phyloP scores from a whole-genome alignment of 1,284 basidiomycete species.

The Boletellus deceptivus region DNA sequence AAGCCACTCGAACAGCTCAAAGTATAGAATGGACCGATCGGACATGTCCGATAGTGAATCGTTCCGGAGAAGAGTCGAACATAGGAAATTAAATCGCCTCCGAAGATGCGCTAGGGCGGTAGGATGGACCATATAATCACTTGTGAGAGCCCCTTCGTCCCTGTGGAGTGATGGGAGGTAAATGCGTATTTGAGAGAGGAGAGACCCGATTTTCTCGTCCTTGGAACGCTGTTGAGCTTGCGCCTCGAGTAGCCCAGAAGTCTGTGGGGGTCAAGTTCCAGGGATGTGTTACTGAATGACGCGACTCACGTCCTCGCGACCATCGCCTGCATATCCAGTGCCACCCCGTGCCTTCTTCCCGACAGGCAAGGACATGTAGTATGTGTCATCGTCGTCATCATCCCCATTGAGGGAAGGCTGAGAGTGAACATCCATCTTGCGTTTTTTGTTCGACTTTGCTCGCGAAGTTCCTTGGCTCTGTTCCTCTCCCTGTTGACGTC shows the following conservation, averaged over 20 bases:
- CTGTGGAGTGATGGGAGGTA: constrained; percentile 81
- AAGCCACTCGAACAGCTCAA: constrained; percentile 86
- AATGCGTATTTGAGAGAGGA: constrained; percentile 68
- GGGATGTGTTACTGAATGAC: background rate
- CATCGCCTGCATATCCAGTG: constrained; percentile 79
- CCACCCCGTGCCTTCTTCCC: constrained; percentile 72
- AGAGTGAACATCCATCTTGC: constrained; percentile 43
- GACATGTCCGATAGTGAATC: constrained; percentile 93
- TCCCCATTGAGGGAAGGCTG: constrained; percentile 37
- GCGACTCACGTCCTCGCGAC: constrained; percentile 74
- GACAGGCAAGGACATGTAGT: constrained; percentile 42
- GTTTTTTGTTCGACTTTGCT: constrained; percentile 47
- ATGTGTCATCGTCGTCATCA: constrained; percentile 56
- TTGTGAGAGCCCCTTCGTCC: constrained; percentile 66
- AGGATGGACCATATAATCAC: constrained; percentile 86
- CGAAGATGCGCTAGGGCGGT: constrained; percentile 87
- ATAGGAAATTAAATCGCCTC: constrained; percentile 82
- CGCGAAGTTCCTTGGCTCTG: constrained; percentile 35
- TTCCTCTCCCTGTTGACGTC: constrained; percentile 40
- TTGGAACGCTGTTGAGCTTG: constrained; percentile 65
- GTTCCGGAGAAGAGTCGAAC: constrained; percentile 80
- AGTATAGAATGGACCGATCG: constrained; percentile 81
- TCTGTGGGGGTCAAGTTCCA: constrained; percentile 41
- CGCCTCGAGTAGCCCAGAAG: constrained; percentile 75
- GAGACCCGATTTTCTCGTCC: constrained; percentile 66